A percentile compares a stretch with the other conserved stretches of the same genome.
Conservation (phyloP, 73 alveolate species). For the Paramecium sexaurelia region DNA sequence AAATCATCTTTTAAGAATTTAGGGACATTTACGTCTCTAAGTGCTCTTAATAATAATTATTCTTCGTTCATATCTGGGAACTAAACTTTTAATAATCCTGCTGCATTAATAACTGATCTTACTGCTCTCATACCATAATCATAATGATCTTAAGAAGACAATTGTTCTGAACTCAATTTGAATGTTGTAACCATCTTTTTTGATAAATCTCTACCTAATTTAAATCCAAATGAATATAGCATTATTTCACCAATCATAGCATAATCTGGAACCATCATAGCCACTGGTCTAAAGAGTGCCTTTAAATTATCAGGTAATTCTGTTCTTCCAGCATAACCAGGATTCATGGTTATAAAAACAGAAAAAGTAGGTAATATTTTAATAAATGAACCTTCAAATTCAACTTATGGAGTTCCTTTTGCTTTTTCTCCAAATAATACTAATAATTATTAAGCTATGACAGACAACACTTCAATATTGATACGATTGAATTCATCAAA, state of each 20-base stretch:
- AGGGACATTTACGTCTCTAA: conserved; percentile 98
- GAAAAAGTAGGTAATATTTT: conserved; percentile 98
- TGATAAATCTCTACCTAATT: conserved; percentile 96
- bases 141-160: conserved; percentile 97
- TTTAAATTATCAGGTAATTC: conserved; percentile 98
- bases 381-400: conserved; percentile 94
- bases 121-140: conserved; percentile 99
- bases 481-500: conserved; percentile 99
- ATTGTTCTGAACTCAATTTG: conserved; percentile 98
- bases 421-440: conserved; percentile 90
- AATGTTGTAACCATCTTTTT: conserved; percentile 99
- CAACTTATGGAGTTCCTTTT: conserved; percentile 85
- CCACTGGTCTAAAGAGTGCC: conserved; percentile 97
- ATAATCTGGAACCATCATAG: conserved; percentile 99
- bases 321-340: conserved; percentile 99
- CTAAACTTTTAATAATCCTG: conserved; percentile 93
- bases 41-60: conserved; percentile 93
- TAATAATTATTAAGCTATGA: conserved; percentile 91
- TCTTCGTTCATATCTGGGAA: conserved; percentile 95
- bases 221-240: conserved; percentile 99
- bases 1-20: conserved; percentile 87
- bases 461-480: conserved; percentile 91
- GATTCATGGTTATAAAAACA: conserved; percentile 99
- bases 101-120: conserved; percentile 99
- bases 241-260: conserved; percentile 99